Evolutionary conservation across 306 rosid species (phyloP), one percentile per base, ranked within the genome.

Genomic region (Ormosia emarginata): DNA sequence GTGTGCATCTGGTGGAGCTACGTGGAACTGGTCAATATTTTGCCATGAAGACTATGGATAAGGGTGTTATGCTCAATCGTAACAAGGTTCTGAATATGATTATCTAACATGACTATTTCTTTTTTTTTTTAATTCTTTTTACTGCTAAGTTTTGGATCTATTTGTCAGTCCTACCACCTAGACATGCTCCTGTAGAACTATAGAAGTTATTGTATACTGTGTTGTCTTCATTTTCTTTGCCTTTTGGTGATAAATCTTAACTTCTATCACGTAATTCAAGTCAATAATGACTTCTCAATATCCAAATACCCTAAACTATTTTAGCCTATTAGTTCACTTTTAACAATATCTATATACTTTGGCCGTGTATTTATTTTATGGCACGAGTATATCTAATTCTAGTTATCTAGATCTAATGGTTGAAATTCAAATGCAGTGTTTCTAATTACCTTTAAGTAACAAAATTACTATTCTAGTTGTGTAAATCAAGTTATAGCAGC

Each of bases 31-130:
- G 84, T 67, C 93, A 86, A 57, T 71, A 67, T 76, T 95, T 93
- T 71, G 98, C 99, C 57, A 95, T 95, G 99, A 95, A 95, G 83
- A 97, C 99, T 61, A 95, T 95, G 99, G 99, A 95, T 71, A 95
- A 95, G 83, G 57, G 88, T 37, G 84, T 90, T 57, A 93, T 95
- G 98, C 97, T 93, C 79, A 95, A 90, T 79, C 97, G 99, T 17
- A 95, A 95, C 89, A 95, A 95, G 97, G 99, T 93, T 83, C 44
- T 43, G 36, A 67, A 39, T 56, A 43, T 69, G 40, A 64, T 85
- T 44, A 34, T 32, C 8, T 34, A 4, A 77, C 33, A 67, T 68
- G 13, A 5, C 10, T 47, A 7, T 8, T 7, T 32, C 32, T 53
- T 56, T 33, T 2, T 14, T n/a, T n/a, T n/a, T n/a, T n/a, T n/a